Evolutionary conservation across 129 eudicot genomes (phyloP).

Genomic region (Chrysanthemum lavandulifolium): DNA sequence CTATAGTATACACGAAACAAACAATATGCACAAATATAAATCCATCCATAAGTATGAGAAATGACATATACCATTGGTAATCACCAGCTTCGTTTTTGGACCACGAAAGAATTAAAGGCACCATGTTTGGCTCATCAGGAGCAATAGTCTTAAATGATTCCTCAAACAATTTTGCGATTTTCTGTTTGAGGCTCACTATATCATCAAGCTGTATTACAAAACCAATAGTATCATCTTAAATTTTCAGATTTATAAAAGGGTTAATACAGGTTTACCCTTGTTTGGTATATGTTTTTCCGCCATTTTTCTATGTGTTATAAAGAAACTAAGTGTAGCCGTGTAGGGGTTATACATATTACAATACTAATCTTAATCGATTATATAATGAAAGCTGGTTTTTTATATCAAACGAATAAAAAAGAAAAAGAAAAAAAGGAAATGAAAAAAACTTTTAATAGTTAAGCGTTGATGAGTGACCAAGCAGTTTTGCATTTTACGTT

Average conservation of each 20-base stretch:
- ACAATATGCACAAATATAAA: background rate
- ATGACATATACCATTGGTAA: slow-evolving; percentile 72
- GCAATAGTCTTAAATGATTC: slow-evolving; percentile 51
- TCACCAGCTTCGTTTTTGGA: slow-evolving; percentile 61
- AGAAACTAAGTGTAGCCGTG: too few species aligned
- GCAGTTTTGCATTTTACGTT: too few species aligned
- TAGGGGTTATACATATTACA: too few species aligned
- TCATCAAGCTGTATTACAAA: slow-evolving; percentile 45
- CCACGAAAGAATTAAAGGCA: slow-evolving; percentile 63
- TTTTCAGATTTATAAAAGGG: background rate
- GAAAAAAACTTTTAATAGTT: too few species aligned
- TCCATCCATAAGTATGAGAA: background rate
- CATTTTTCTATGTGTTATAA: too few species aligned
- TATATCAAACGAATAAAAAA: too few species aligned
- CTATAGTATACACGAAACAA: background rate
- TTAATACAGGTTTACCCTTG: too few species aligned
- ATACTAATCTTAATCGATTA: too few species aligned
- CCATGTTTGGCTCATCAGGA: slow-evolving; percentile 61
- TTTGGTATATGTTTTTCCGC: too few species aligned
- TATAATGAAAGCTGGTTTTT: too few species aligned
- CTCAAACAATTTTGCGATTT: slow-evolving; percentile 61
- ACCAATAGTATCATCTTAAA: slow-evolving; percentile 13
- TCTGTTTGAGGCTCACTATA: slow-evolving; percentile 63
- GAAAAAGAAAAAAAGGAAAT: too few species aligned
- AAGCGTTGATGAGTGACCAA: too few species aligned